Base-by-base conservation (phyloP, 805 yeast species). In the Barnettozyma sp. region DNA sequence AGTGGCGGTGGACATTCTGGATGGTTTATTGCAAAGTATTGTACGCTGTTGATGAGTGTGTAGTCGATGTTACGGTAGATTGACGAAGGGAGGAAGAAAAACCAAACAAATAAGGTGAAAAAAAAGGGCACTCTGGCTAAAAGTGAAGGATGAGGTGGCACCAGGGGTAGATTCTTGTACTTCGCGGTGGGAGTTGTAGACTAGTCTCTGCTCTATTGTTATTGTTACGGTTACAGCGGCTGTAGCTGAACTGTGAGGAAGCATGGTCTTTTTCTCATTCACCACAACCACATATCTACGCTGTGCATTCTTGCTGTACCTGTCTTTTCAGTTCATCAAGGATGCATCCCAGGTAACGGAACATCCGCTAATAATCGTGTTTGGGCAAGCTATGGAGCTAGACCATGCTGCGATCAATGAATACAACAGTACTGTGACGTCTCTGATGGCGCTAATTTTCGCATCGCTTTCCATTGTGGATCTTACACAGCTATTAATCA, bases 301-400 rank as follows among this genome's bases (percentile, higher is more conserved):
- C 44, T 63, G 69, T 11, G 60, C 66, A 8, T 62, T 68, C 26
- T 61, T 75, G 20, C 50, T 67, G 14, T 53, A 66, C 6, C 41
- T 70, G 3, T 54, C 78, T 2, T 75, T 65, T 49, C 59, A 59
- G 36, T 54, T 75, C 26, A 53, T 69, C 35, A 73, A 67, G 41
- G 70, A 71, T 49, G 73, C 79, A 3, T 49, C 57, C n/a, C 35
- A 49, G 4, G 42, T 78, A 15, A 45, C 69, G 15, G 63, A 63
- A 12, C 60, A 71, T 31, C 67, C 73, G 18, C 66, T 73, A 33
- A 58, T 70, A 10, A 35, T 73, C n/a, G 62, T 76, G 9, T 55
- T 78, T 30, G 76, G 80, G 1, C 71, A 71, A 46, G 78, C 85
- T 6, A 72, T 78, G 82, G 55, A 66, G 35, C 56, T 76, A 36